A percentile compares a stretch with the other conserved stretches of the same genome.
Conservation (phyloP, 805 yeast genomes). For the Candida lessepsii region DNA sequence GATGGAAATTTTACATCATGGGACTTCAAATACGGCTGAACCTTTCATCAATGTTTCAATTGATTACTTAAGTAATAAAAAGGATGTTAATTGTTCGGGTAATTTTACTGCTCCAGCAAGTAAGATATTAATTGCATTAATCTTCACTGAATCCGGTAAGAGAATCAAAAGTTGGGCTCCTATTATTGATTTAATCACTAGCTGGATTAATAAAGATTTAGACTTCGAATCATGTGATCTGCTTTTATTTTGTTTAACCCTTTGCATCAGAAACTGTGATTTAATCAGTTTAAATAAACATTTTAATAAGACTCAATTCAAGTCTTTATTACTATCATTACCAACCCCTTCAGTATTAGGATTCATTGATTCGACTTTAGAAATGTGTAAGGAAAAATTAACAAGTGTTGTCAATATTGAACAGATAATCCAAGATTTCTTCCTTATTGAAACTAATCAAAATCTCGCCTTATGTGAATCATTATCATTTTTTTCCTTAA, state of each 20-base stretch:
- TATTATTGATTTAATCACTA: slow-evolving; percentile 21
- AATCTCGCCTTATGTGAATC: slow-evolving; percentile 5
- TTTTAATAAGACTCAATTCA: slow-evolving; percentile 28
- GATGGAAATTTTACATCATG: slow-evolving; percentile 52
- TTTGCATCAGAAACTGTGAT: slow-evolving; percentile 57
- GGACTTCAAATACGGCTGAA: slow-evolving; percentile 27
- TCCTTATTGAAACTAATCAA: slow-evolving; percentile 8
- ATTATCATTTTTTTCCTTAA: slow-evolving; percentile 12
- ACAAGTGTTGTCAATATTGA: slow-evolving; percentile 4
- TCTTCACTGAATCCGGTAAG: slow-evolving; percentile 70
- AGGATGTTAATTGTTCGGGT: slow-evolving; percentile 22
- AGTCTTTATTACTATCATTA: neutral
- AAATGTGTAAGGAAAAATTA: slow-evolving; percentile 13
- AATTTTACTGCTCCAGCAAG: neutral
- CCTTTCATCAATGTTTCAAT: slow-evolving; percentile 9
- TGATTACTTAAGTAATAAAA: slow-evolving; percentile 15
- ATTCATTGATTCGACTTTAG: slow-evolving; percentile 11
- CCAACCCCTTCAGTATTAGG: neutral
- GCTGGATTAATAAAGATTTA: slow-evolving; percentile 1
- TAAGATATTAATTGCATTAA: slow-evolving; percentile 42
- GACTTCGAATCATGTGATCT: slow-evolving; percentile 6
- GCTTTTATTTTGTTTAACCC: slow-evolving; percentile 42
- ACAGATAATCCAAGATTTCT: slow-evolving; percentile 10
- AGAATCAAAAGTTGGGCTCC: slow-evolving; percentile 56
- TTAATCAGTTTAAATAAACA: slow-evolving; percentile 35